Evolutionary conservation across 1,284 basidiomycete species (phyloP), one percentile per base, ranked within the genome.

Genomic region (Pseudozyma sp.): DNA sequence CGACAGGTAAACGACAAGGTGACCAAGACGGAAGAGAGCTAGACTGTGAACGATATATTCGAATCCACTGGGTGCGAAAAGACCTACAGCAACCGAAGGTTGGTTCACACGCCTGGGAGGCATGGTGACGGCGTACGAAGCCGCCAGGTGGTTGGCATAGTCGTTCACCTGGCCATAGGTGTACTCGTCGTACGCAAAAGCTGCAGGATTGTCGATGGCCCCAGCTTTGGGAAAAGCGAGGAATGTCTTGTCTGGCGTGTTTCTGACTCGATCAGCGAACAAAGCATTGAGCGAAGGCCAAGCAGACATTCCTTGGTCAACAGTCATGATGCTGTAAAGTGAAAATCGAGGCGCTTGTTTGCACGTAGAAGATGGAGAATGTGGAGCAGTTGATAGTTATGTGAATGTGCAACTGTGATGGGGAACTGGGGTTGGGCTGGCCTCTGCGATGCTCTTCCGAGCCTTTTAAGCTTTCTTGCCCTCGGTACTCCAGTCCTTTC

Each of bases 11-110:
- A 45, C 42, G 7, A 51, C 50, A 16, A 35, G 14, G 54, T 69
- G 67, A 5, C 68, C 63, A 16, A 67, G 49, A 13, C 53, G 63
- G 30, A 44, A 43, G 35, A 67, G 31, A 19, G 68, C 68, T 1
- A 71, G 24, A 4, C 24, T 13, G 29, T 55, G 44, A 40, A 71
- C 10, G 17, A 43, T 33, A 5, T 53, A 52, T 19, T 71, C 67
- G 48, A 69, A 43, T 35, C 67, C 47, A 39, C 50, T 61, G 43
- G 19, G 29, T 11, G 54, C 55, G n/a, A 44, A 42, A 37, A 59
- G 31, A 3, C 40, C 67, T 16, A 69, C 45, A 1, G 29, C 39
- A 9, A 35, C 45, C 14, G 7, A 31, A 5, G 58, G 17, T 8
- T 54, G 24, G 16, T 24, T 43, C 3, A 16, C 45, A 2, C 33